These are phyloP conservation scores for Rhododendron mucronatum DNA, from an alignment of 148 eudicot species.

Conservation along the genomic window DNA sequence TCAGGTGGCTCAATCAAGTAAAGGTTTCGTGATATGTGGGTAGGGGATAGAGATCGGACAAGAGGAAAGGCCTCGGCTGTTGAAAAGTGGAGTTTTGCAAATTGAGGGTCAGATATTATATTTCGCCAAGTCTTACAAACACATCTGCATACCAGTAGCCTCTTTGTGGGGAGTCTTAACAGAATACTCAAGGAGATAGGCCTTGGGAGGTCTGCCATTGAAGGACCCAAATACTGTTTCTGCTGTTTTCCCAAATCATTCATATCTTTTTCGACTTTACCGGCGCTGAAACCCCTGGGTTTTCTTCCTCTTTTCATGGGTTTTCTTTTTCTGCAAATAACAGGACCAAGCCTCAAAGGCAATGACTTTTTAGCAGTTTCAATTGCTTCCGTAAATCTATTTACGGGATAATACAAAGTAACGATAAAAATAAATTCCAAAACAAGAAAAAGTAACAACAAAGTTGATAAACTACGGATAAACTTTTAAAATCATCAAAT, in stretches of 20 bases:
- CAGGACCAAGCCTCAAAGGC: not conserved
- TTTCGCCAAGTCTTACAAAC: constrained; percentile 8
- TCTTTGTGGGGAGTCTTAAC: not conserved
- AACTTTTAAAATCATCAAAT: too few relatives aligned
- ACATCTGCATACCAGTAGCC: constrained; percentile 2
- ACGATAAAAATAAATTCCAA: too few relatives aligned
- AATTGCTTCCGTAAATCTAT: too few relatives aligned
- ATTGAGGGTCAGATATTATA: not conserved
- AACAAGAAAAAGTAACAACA: too few relatives aligned
- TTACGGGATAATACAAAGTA: too few relatives aligned
- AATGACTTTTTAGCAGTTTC: too few relatives aligned
- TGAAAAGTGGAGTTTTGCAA: constrained; percentile 8
- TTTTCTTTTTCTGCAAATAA: not conserved
- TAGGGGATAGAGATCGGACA: not conserved
- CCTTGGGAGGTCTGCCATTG: constrained; percentile 1
- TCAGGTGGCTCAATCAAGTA: constrained; percentile 8
- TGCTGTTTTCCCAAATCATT: too few relatives aligned
- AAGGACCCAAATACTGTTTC: not conserved
- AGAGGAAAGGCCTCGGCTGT: not conserved
- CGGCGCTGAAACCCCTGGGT: not conserved
- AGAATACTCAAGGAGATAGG: not conserved
- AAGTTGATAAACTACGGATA: too few relatives aligned
- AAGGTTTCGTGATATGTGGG: constrained; percentile 5
- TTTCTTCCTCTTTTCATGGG: not conserved
- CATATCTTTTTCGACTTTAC: too few relatives aligned